phyloP scores from a whole-genome alignment of 805 yeast species.

The Tetrapisispora nanseiensis region DNA sequence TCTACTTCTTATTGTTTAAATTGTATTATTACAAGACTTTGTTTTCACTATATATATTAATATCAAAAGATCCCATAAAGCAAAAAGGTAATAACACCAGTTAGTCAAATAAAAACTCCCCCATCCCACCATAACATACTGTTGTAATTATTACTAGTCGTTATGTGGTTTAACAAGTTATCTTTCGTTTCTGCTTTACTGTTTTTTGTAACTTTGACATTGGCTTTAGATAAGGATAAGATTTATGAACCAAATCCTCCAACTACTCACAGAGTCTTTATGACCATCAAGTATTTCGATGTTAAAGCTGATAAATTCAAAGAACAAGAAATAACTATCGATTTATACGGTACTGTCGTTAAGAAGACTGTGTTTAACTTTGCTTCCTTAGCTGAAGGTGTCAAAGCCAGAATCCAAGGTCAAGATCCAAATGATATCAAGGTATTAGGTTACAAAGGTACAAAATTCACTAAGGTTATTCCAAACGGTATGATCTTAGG shows the following conservation, averaged over 20 bases:
- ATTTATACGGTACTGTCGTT: conserved; percentile 54
- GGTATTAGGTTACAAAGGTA: conserved; percentile 40
- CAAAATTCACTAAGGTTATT: conserved; percentile 67
- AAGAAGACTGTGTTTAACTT: conserved; percentile 59
- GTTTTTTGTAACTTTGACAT: conserved; percentile 2
- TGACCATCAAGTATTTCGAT: conserved; percentile 23
- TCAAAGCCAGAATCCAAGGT: conserved; percentile 25
- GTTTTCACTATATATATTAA: too few species aligned
- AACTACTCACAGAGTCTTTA: conserved; percentile 19
- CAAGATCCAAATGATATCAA: conserved; percentile 23
- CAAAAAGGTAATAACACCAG: too few species aligned
- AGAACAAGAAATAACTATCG: conserved; percentile 37
- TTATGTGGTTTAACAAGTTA: conserved; percentile 5
- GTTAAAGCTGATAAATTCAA: conserved; percentile 9
- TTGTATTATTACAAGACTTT: too few species aligned
- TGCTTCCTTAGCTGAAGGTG: conserved; percentile 39
- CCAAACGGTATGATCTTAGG: conserved; percentile 76
- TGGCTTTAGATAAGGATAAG: conserved; percentile 7
- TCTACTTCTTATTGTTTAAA: too few species aligned
- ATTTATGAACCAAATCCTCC: conserved; percentile 27
- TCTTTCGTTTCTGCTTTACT: conserved; percentile 3
- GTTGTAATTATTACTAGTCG: background rate
- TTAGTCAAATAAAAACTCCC: too few species aligned
- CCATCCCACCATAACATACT: too few species aligned
- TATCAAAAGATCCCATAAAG: too few species aligned